Conservation (phyloP, 2,329 filamentous ascomycete species). For the Exophiala aquamarina region DNA sequence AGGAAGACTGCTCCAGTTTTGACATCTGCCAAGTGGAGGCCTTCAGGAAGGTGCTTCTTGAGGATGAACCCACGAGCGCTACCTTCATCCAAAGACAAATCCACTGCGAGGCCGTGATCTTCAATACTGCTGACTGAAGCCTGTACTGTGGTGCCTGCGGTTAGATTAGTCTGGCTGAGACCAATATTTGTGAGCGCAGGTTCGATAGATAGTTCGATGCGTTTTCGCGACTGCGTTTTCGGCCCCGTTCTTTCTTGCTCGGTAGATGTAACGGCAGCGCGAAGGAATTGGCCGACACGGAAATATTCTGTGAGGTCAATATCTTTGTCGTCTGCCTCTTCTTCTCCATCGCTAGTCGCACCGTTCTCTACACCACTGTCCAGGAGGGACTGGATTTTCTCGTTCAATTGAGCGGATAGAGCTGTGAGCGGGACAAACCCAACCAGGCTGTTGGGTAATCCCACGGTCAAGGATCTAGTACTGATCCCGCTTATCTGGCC, state of each 20-base stretch:
- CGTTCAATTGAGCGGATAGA: constrained; percentile 77
- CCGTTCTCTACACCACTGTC: constrained; percentile 60
- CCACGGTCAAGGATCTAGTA: constrained; percentile 72
- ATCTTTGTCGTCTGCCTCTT: constrained; percentile 47
- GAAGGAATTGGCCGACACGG: constrained; percentile 79
- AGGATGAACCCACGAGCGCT: constrained; percentile 79
- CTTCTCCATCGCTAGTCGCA: constrained; percentile 54
- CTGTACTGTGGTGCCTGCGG: constrained; percentile 76
- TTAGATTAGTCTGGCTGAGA: constrained; percentile 69
- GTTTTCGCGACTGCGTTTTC: constrained; percentile 68
- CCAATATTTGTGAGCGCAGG: constrained; percentile 77
- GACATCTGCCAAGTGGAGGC: constrained; percentile 64
- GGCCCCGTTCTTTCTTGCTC: constrained; percentile 52
- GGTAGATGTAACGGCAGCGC: constrained; percentile 79
- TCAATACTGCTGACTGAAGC: constrained; percentile 89
- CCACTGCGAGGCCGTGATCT: constrained; percentile 93
- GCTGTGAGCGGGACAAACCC: constrained; percentile 90
- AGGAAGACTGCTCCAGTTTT: constrained; percentile 83
- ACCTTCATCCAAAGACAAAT: constrained; percentile 71
- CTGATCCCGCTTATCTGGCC: constrained; percentile 84
- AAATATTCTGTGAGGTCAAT: constrained; percentile 77
- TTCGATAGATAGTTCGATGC: constrained; percentile 83
- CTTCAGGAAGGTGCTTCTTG: constrained; percentile 73
- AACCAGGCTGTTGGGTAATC: constrained; percentile 87
- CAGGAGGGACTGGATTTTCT: constrained; percentile 68